Evolutionary conservation across 306 rosid species (phyloP).

Genomic region (Cucurbita maxima): DNA sequence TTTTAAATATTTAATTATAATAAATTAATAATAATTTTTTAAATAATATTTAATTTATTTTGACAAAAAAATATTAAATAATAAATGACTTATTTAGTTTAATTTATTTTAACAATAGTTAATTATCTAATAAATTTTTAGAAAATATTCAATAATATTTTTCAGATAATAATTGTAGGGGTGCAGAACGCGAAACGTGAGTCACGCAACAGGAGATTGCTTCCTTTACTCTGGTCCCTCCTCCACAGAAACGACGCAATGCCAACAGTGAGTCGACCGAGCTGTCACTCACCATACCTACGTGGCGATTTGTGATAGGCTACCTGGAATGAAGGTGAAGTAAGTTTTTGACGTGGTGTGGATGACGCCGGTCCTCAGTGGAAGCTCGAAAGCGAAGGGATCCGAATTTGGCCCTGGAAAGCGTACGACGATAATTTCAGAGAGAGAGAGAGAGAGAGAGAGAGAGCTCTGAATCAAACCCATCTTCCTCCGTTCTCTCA

Average conservation of each 20-base stretch:
- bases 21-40: no score
- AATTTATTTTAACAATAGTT: no score
- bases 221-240: neutral
- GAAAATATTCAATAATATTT: no score
- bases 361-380: constrained; percentile 4
- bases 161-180: neutral
- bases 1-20: no score
- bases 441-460: neutral
- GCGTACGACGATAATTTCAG: constrained; percentile 4
- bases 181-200: neutral
- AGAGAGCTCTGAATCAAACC: neutral
- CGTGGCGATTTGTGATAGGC: neutral
- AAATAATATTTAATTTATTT: no score
- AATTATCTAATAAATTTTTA: no score
- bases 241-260: neutral
- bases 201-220: neutral
- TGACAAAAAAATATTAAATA: no score
- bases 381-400: constrained; percentile 10
- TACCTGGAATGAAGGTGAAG: neutral
- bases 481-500: neutral
- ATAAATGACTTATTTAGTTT: no score
- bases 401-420: neutral
- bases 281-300: neutral
- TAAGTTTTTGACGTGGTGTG: neutral
- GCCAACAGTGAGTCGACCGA: neutral